phyloP scores from a whole-genome alignment of 768 basidiomycete genomes.

The Lentinula guzmanii region DNA sequence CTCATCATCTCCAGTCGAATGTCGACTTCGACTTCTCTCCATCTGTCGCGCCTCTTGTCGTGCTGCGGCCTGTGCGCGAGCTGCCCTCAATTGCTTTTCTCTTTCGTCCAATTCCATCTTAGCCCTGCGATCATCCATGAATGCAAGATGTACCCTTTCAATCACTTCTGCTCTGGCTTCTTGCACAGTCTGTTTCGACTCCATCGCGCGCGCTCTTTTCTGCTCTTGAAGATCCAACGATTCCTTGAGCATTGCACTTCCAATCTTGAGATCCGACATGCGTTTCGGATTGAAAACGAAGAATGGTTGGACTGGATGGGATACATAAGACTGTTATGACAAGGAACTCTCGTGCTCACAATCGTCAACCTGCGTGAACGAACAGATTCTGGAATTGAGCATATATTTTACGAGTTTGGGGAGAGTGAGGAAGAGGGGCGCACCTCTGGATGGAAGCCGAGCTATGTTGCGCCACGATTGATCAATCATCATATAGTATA shows the following conservation, averaged over 20 bases:
- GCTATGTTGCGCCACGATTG: constrained; percentile 29
- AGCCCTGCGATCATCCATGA: constrained; percentile 68
- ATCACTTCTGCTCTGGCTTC: constrained; percentile 46
- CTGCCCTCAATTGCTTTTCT: constrained; percentile 47
- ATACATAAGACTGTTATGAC: not conserved
- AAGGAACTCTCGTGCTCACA: constrained; percentile 15
- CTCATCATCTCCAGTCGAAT: constrained; percentile 4
- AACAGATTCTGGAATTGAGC: not conserved
- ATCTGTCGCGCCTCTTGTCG: constrained; percentile 13
- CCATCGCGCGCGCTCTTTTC: constrained; percentile 42
- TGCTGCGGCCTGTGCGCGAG: constrained; percentile 24
- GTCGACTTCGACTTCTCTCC: not conserved
- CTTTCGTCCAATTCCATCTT: constrained; percentile 50
- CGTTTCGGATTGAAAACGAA: constrained; percentile 55
- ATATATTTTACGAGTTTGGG: not conserved
- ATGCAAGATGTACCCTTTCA: constrained; percentile 66
- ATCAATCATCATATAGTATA: constrained; percentile 8
- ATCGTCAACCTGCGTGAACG: constrained; percentile 44
- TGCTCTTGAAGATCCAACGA: constrained; percentile 45
- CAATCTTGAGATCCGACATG: constrained; percentile 53
- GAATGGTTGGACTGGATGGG: constrained; percentile 50
- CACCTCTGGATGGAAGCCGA: constrained; percentile 73
- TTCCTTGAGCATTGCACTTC: constrained; percentile 62
- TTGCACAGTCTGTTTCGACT: constrained; percentile 52
- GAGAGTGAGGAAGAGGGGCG: constrained; percentile 8